A percentile compares a stretch with the other conserved stretches of the same genome.
These are phyloP conservation scores for Talinum fruticosum DNA, from an alignment of 148 eudicot genomes.

Conservation along the genomic window DNA sequence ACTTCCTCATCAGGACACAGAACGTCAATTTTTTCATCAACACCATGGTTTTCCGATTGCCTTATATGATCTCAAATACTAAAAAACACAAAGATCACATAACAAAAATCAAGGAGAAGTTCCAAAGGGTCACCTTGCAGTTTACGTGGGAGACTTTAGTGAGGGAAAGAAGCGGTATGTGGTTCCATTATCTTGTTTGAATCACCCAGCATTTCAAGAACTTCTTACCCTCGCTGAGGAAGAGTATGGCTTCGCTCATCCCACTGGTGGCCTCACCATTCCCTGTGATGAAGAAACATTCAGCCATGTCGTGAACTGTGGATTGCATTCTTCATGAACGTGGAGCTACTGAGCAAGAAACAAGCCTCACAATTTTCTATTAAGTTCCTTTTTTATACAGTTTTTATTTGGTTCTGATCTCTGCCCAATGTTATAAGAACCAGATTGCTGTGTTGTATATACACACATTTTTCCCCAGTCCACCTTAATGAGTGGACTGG, in stretches of 20 bases:
- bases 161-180: conserved; percentile 43
- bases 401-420: conserved; percentile 23
- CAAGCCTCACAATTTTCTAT: not conserved
- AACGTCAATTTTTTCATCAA: not conserved
- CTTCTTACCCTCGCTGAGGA: conserved; percentile 46
- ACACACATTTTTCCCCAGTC: conserved; percentile 9
- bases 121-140: conserved; percentile 57
- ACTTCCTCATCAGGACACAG: not conserved
- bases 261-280: conserved; percentile 57
- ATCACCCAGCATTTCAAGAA: conserved; percentile 47
- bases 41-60: conserved; percentile 22
- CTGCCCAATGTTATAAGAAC: conserved; percentile 7
- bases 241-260: conserved; percentile 54
- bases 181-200: conserved; percentile 54
- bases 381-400: not conserved
- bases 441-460: conserved; percentile 13
- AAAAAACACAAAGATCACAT: conserved; percentile 16
- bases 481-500: not conserved
- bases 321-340: conserved; percentile 15
- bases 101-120: conserved; percentile 31
- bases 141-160: conserved; percentile 47
- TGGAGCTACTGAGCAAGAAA: conserved; percentile 1
- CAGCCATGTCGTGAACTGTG: conserved; percentile 32
- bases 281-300: conserved; percentile 51
- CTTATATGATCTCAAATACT: conserved; percentile 26